Percentiles rank a stretch among this genome's conserved stretches.
These are phyloP conservation scores for Podila clonocystis DNA, from an alignment of 192 early-diverging fungal species.

Conservation along the genomic window DNA sequence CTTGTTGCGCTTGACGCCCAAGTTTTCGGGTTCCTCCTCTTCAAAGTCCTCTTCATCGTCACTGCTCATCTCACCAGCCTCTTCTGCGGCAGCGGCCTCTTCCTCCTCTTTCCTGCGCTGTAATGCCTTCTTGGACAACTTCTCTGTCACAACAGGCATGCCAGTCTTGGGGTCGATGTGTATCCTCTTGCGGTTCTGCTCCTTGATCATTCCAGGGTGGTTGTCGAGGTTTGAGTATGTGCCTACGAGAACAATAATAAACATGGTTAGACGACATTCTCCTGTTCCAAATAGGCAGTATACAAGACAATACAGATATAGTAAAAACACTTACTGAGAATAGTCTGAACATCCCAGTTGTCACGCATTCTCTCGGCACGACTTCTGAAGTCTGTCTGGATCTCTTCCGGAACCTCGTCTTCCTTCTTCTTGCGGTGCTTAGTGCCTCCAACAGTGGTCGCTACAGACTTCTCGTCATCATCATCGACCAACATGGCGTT, in stretches of 20 bases:
- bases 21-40: conserved; percentile 62
- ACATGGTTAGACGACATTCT: neutral
- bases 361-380: conserved; percentile 58
- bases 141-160: conserved; percentile 72
- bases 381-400: conserved; percentile 58
- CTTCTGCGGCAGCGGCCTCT: conserved; percentile 37
- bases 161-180: conserved; percentile 77
- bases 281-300: neutral
- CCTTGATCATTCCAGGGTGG: conserved; percentile 85
- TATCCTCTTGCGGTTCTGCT: conserved; percentile 66
- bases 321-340: conserved; percentile 63
- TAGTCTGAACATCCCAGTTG: conserved; percentile 93
- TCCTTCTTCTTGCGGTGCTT: conserved; percentile 57
- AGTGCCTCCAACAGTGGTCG: conserved; percentile 41
- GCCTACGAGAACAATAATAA: conserved; percentile 16
- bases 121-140: conserved; percentile 45
- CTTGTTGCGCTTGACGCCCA: conserved; percentile 77
- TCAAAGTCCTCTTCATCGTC: conserved; percentile 48
- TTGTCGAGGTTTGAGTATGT: conserved; percentile 97
- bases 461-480: conserved; percentile 42
- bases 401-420: conserved; percentile 60
- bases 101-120: conserved; percentile 30
- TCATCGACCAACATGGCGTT: conserved; percentile 59
- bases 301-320: neutral
- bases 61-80: conserved; percentile 33